These are phyloP conservation scores for Fomitopsis serialis DNA, from an alignment of 768 basidiomycete species.

Conservation along the genomic window DNA sequence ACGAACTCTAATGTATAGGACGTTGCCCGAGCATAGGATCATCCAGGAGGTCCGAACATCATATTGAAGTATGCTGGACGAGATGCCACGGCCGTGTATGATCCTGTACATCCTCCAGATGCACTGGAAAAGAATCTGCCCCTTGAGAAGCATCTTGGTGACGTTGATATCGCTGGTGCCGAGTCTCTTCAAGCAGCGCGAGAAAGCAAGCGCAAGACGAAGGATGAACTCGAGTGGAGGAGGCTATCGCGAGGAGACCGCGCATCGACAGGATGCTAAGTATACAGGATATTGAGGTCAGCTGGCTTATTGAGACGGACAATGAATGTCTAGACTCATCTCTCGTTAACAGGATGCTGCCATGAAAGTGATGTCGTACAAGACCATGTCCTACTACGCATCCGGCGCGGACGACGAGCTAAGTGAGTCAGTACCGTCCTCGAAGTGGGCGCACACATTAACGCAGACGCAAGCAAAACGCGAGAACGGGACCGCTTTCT, in stretches of 20 bases:
- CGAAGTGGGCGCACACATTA: not conserved
- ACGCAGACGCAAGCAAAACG: constrained; percentile 36
- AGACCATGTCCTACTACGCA: constrained; percentile 78
- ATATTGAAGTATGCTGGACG: constrained; percentile 83
- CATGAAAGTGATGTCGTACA: constrained; percentile 61
- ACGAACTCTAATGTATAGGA: not conserved
- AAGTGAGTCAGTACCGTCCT: constrained; percentile 38
- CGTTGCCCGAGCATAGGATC: constrained; percentile 39
- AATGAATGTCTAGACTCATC: not conserved
- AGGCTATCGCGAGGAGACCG: constrained; percentile 54
- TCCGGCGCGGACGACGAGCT: constrained; percentile 85
- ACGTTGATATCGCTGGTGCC: constrained; percentile 44
- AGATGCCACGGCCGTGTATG: constrained; percentile 71
- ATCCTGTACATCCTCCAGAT: constrained; percentile 82
- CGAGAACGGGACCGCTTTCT: constrained; percentile 78
- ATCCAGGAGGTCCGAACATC: constrained; percentile 79
- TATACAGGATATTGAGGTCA: constrained; percentile 78
- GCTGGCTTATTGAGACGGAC: not conserved
- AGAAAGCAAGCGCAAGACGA: constrained; percentile 37
- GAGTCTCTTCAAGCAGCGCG: constrained; percentile 54
- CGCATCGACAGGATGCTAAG: constrained; percentile 66
- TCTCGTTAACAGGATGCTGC: constrained; percentile 54
- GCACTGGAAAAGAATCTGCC: constrained; percentile 70
- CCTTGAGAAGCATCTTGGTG: constrained; percentile 66
- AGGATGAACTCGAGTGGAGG: constrained; percentile 66